Evolutionary conservation across 2,329 filamentous ascomycete species (phyloP).

Genomic region (Volutella citrinella): DNA sequence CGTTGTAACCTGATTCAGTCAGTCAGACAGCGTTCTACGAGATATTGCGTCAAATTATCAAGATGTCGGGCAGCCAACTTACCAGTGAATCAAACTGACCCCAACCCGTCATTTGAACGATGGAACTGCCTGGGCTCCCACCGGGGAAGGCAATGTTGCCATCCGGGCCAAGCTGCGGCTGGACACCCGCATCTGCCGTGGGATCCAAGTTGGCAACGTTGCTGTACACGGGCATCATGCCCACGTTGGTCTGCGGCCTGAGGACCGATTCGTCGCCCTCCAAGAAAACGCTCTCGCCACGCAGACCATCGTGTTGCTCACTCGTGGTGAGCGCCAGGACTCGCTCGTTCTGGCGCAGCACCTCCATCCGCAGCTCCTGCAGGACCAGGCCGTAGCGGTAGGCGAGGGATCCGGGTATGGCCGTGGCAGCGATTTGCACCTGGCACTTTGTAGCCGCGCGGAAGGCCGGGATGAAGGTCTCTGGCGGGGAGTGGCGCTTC

Average conservation of each 20-base stretch:
- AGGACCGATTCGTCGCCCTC: neutral
- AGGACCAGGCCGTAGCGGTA: slow-evolving; percentile 42
- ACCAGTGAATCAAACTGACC: slow-evolving; percentile 24
- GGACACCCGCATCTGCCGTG: neutral
- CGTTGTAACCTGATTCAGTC: neutral
- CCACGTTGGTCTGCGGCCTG: too few relatives aligned
- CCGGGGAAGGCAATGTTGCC: slow-evolving; percentile 4
- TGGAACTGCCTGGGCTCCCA: slow-evolving; percentile 9
- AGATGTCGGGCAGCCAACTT: too few relatives aligned
- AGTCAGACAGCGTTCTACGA: too few relatives aligned
- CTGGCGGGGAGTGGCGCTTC: slow-evolving; percentile 23
- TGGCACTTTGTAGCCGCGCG: slow-evolving; percentile 39
- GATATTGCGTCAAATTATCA: too few relatives aligned
- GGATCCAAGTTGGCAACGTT: too few relatives aligned
- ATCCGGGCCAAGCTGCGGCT: neutral
- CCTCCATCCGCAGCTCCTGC: slow-evolving; percentile 30
- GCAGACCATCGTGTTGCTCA: neutral
- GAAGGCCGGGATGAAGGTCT: slow-evolving; percentile 30
- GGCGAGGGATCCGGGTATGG: slow-evolving; percentile 35
- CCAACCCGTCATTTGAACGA: slow-evolving; percentile 21
- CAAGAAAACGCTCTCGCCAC: neutral
- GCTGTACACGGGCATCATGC: too few relatives aligned
- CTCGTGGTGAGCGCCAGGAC: slow-evolving; percentile 6
- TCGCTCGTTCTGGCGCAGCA: slow-evolving; percentile 20
- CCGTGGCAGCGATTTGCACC: slow-evolving; percentile 34